phyloP scores from a whole-genome alignment of 1,139 yeast genomes.

The Debaryomyces psychrophilus region DNA sequence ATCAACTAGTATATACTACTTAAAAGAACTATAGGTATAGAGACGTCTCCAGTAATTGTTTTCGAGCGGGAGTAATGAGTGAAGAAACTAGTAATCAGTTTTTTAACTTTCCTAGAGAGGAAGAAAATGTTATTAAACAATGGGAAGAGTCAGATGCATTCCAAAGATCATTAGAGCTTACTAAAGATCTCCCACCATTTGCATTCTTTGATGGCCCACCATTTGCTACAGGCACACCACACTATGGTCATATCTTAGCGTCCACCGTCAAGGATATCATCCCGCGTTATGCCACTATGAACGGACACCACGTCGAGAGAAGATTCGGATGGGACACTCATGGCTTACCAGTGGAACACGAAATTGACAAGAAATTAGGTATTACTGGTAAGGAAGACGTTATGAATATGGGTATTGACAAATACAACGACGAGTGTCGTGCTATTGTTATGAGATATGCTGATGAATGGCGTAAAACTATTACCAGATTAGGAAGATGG shows the following conservation, averaged over 20 bases:
- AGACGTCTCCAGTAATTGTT: neutral
- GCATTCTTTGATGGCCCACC: conserved; percentile 99
- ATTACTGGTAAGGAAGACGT: conserved; percentile 94
- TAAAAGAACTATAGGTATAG: neutral
- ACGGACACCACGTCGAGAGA: conserved; percentile 93
- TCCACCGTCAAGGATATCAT: conserved; percentile 96
- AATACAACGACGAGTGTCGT: conserved; percentile 92
- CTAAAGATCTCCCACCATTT: conserved; percentile 84
- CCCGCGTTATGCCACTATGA: conserved; percentile 98
- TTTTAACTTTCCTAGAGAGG: conserved; percentile 81
- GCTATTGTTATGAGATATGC: conserved; percentile 97
- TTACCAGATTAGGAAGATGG: conserved; percentile 97
- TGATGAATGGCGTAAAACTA: conserved; percentile 88
- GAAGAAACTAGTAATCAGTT: conserved; percentile 34
- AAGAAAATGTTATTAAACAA: conserved; percentile 71
- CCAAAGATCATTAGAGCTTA: conserved; percentile 79
- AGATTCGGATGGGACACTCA: conserved; percentile 99
- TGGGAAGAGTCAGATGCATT: conserved; percentile 96
- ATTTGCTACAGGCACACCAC: conserved; percentile 99
- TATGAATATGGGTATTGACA: conserved; percentile 88
- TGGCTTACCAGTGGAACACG: conserved; percentile 98
- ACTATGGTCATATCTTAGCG: conserved; percentile 95
- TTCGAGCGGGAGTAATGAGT: conserved; percentile 25
- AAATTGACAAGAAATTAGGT: conserved; percentile 95
- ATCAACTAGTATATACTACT: neutral